Base-by-base conservation (phyloP, 1,284 basidiomycete genomes). In the Leccinum griseonigrum region DNA sequence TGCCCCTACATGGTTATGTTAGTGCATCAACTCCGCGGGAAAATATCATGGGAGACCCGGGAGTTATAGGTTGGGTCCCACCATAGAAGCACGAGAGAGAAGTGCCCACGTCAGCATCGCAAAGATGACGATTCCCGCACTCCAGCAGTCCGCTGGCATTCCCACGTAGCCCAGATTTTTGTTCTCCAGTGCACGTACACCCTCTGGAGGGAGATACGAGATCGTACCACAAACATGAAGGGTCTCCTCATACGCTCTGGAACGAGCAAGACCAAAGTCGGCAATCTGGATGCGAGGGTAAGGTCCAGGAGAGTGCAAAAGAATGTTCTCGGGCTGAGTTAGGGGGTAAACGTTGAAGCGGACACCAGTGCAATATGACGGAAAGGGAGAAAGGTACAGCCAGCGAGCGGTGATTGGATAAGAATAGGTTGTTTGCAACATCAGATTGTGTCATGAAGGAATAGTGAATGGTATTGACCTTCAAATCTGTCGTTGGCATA, bases 81-180 rank as follows among this genome's bases (percentile, higher is more conserved):
- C 38, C 11, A 46, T 13, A 38, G 51, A 60, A 26, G n/a, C 18
- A 9, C 4, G 29, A 50, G 50, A 22, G 11, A 36, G 36, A 50
- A 52, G 57, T 29, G 81, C 88, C 64, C 76, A 92, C 91, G 83
- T 83, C 57, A 94, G 78, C 89, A 94, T 92, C 63, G 91, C 85
- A 67, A 87, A 92, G 60, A 93, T 76, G 58, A 91, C 85, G 2
- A 93, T 83, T 9, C 91, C 92, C 10, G 87, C 83, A 65, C 90
- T 91, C 92, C 91, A 94, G 68, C 90, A 92, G 71, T 94, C 92
- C 0, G 91, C 83, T 31, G 87, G 87, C 85, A 92, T 88, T 14
- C 91, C 84, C 43, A 88, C 81, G 67, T 94, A 94, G 56, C 87
- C 85, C 56, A 88, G 75, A 60, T 89, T 79, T 65, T 86, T 86